These are phyloP conservation scores for Boletellus ananas DNA, from an alignment of 768 basidiomycete species.

Conservation along the genomic window DNA sequence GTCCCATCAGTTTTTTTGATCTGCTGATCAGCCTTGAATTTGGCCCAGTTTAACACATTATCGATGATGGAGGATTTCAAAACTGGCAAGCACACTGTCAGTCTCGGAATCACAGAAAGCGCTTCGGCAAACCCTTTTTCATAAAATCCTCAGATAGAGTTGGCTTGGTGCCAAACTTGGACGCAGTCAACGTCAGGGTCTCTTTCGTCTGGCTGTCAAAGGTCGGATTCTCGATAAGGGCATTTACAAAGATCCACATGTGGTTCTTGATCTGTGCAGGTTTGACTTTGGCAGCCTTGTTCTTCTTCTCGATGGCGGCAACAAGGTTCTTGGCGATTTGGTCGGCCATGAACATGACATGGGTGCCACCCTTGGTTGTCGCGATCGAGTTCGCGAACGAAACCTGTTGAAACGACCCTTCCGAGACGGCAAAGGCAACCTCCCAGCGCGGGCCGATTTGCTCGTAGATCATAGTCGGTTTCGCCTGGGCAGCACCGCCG, in stretches of 20 bases:
- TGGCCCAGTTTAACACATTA: slow-evolving; percentile 92
- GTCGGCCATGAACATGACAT: slow-evolving; percentile 81
- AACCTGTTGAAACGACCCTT: slow-evolving; percentile 88
- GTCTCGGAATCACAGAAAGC: neutral
- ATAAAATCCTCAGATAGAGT: slow-evolving; percentile 85
- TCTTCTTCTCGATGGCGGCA: slow-evolving; percentile 88
- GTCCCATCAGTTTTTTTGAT: slow-evolving; percentile 94
- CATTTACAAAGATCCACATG: slow-evolving; percentile 97
- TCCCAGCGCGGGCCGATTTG: slow-evolving; percentile 84
- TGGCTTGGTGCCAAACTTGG: slow-evolving; percentile 90
- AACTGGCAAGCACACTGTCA: slow-evolving; percentile 44
- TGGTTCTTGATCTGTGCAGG: slow-evolving; percentile 93
- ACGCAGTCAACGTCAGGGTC: slow-evolving; percentile 77
- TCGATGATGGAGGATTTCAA: slow-evolving; percentile 87
- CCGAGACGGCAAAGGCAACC: slow-evolving; percentile 90
- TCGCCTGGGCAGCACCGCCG: slow-evolving; percentile 74
- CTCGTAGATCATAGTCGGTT: slow-evolving; percentile 82
- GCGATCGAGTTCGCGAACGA: slow-evolving; percentile 98
- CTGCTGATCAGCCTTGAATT: slow-evolving; percentile 93
- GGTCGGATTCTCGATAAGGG: slow-evolving; percentile 93
- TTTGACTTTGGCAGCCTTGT: slow-evolving; percentile 94
- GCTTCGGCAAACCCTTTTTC: slow-evolving; percentile 73
- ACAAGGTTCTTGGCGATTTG: slow-evolving; percentile 86
- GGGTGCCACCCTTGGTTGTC: slow-evolving; percentile 94
- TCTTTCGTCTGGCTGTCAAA: slow-evolving; percentile 99